Evolutionary conservation across 441 rosid genomes (phyloP), one percentile per base, ranked within the genome.

Genomic region (Geranium incanum): DNA sequence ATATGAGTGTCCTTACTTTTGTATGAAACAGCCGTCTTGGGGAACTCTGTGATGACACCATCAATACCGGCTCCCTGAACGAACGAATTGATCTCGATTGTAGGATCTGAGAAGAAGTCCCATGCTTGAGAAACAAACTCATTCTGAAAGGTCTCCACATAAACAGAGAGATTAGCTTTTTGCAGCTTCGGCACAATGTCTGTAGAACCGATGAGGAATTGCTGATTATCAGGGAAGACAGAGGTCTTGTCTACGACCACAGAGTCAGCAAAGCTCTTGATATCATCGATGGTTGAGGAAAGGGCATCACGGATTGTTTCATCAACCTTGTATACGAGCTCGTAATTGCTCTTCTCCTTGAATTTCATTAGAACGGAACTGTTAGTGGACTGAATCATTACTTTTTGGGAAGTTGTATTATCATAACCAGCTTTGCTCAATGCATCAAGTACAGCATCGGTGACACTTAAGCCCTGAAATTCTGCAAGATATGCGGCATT

Each of bases 21-120:
- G 72, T 84, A 86, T 75, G 81, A 72, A 77, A 80, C 81, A 73
- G 88, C 71, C 21, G 88, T 86, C 74, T 75, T 83, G 19, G 88
- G 90, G 79, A 86, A 86, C 77, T 81, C 88, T 18, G 90, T 84
- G 75, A 86, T 69, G 71, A 86, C 76, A 62, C 86, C 90, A 75
- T 79, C 74, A 15, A 86, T 23, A 0, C 15, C 1, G 2, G 33
- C 36, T 64, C 33, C 79, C 11, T 41, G 48, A 38, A 72, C 76
- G 71, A 72, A 83, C 23, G 77, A 65, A 72, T 81, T 74, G 71
- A 86, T 71, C 83, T 86, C 84, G 28, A 83, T 75, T 0, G 86
- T 84, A 28, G 88, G 76, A 80, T 86, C 90, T 6, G 77, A 57
- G 72, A 72, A 76, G 76, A 80, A 79, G 73, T 86, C 90, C 80